A percentile compares a stretch with the other conserved stretches of the same genome.
These are phyloP conservation scores for Sporothrix pseudoabietina DNA, from an alignment of 2,329 filamentous ascomycete genomes.

Conservation along the genomic window DNA sequence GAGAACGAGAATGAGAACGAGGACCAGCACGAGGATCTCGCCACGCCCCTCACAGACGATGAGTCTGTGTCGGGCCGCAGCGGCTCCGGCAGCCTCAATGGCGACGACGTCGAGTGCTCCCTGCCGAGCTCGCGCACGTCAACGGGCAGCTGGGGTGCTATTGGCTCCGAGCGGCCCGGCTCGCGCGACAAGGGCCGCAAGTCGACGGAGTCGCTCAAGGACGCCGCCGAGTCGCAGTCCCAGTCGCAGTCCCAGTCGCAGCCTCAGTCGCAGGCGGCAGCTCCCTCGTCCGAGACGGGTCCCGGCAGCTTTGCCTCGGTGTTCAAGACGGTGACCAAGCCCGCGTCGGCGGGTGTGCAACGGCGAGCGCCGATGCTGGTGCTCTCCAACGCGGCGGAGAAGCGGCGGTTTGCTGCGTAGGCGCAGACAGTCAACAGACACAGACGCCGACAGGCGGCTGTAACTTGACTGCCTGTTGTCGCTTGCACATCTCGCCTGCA, in stretches of 20 bases:
- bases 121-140: constrained; percentile 75
- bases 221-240: constrained; percentile 41
- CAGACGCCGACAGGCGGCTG: background rate
- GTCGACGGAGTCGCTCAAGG: constrained; percentile 66
- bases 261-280: constrained; percentile 40
- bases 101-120: constrained; percentile 65
- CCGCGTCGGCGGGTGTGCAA: constrained; percentile 57
- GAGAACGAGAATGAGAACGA: constrained; percentile 42
- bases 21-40: constrained; percentile 52
- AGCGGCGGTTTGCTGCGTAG: constrained; percentile 59
- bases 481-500: background rate
- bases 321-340: constrained; percentile 64
- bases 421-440: background rate
- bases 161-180: constrained; percentile 81
- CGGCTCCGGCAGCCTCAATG: constrained; percentile 77
- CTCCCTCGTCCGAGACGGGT: constrained; percentile 43
- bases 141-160: constrained; percentile 74
- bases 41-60: constrained; percentile 72
- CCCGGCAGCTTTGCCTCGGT: constrained; percentile 68
- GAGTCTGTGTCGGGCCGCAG: constrained; percentile 74
- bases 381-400: constrained; percentile 77
- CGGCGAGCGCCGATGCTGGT: constrained; percentile 86
- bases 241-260: background rate
- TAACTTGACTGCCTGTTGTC: background rate
- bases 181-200: constrained; percentile 65